Evolutionary conservation across 1,284 basidiomycete species (phyloP), one percentile per base, ranked within the genome.

Genomic region (Austroboletus novae-zelandiae): DNA sequence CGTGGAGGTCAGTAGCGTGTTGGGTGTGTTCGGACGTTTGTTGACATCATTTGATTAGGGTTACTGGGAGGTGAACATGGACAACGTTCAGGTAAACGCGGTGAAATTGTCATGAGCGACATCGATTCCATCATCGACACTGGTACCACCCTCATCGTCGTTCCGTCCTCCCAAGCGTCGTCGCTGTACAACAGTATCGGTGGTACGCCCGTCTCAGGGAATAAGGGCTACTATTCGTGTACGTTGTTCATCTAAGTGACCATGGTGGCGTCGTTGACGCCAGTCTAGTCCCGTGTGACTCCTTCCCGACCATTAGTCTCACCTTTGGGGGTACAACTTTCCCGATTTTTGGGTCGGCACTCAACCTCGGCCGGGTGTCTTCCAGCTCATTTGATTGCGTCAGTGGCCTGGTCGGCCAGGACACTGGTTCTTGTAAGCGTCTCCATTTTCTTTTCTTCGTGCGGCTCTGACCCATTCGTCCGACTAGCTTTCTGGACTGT

Each of bases 71-170:
- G 67, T 78, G 34, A 60, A 50, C 9, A 58, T 74, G 42, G 69
- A 71, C 40, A 57, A 57, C 8, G 56, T 74, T 4, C 52, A 64
- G 32, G 58, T 66, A 20, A 63, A 66, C 9, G n/a, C n/a, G 52
- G 43, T 9, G 2, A 48, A 27, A 32, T 45, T 56, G 57, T 54
- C 40, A 53, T 64, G 17, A 55, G 50, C 5, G 47, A 53, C 11
- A 27, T 69, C 32, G 52, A 57, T 15, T 66, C 69, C 15, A 65
- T 76, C 58, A 71, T 79, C 42, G 72, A 76, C 61, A 74, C 74
- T 4, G 76, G 76, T 39, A 77, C 77, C 14, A 78, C 79, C 40
- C 60, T 81, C 53, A 71, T 84, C 58, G 58, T 77, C 8, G 75
- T 29, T 15, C 0, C 1, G 4, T 9, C 40, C 2, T 50, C 20